Evolutionary conservation across 1,284 basidiomycete species (phyloP).

Genomic region (Inonotus obliquus): DNA sequence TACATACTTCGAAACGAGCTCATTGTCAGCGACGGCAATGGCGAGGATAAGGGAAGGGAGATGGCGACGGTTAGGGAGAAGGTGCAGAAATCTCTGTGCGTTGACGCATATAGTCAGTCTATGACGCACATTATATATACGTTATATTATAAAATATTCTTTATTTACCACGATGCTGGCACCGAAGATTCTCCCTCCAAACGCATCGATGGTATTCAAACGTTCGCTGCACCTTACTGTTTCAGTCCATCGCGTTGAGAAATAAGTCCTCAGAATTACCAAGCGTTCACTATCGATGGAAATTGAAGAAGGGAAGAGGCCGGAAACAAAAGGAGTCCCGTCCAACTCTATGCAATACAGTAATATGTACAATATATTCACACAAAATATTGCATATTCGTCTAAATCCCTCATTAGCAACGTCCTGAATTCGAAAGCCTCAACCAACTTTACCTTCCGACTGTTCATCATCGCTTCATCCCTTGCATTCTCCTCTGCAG

Average conservation of each 20-base stretch:
- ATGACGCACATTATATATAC: not conserved
- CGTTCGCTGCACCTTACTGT: not conserved
- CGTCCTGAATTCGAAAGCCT: constrained; percentile 27
- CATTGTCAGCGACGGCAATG: constrained; percentile 38
- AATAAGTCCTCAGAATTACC: not conserved
- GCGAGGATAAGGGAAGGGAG: constrained; percentile 3
- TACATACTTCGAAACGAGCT: constrained; percentile 42
- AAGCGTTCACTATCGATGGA: not conserved
- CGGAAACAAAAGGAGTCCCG: not conserved
- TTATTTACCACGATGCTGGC: not conserved
- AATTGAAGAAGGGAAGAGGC: not conserved
- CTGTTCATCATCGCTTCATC: constrained; percentile 64
- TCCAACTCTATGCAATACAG: not conserved
- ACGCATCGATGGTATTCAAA: not conserved
- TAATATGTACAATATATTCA: constrained; percentile 26
- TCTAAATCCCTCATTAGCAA: constrained; percentile 29
- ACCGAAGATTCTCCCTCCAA: not conserved
- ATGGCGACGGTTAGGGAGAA: not conserved
- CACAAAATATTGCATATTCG: constrained; percentile 61
- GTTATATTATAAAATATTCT: not conserved
- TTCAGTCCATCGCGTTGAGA: not conserved
- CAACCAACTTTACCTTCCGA: constrained; percentile 49
- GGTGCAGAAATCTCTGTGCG: not conserved
- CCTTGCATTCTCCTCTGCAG: constrained; percentile 81
- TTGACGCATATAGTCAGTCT: not conserved